Evolutionary conservation across 1,284 basidiomycete genomes (phyloP).

Genomic region (Moesziomyces globuligerus): DNA sequence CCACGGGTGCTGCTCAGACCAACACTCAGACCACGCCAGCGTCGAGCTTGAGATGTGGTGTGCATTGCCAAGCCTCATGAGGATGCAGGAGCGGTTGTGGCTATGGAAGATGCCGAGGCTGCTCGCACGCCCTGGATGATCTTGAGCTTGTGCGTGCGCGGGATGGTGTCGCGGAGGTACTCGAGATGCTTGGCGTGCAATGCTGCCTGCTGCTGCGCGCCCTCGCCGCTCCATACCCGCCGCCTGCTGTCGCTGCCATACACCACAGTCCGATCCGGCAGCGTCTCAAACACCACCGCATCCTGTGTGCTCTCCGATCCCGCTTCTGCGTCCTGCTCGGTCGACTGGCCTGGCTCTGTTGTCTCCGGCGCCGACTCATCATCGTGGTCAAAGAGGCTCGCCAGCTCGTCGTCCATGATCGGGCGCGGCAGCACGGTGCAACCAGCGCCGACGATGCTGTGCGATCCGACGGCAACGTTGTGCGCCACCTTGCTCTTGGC

Average conservation of each 20-base stretch:
- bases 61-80: not conserved
- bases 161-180: slow-evolving; percentile 77
- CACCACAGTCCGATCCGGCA: slow-evolving; percentile 86
- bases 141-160: slow-evolving; percentile 52
- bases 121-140: slow-evolving; percentile 44
- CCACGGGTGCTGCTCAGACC: too few species aligned
- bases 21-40: too few species aligned
- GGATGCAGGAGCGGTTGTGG: slow-evolving; percentile 1
- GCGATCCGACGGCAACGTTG: slow-evolving; percentile 78
- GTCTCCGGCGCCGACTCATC: not conserved
- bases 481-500: slow-evolving; percentile 81
- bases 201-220: slow-evolving; percentile 82
- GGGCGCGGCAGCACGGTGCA: slow-evolving; percentile 68
- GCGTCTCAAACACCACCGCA: slow-evolving; percentile 68
- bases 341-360: not conserved
- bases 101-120: slow-evolving; percentile 4
- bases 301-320: not conserved
- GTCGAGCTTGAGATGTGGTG: too few species aligned
- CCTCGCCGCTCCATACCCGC: slow-evolving; percentile 84
- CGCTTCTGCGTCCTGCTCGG: not conserved
- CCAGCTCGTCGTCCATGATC: slow-evolving; percentile 17
- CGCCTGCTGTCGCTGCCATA: slow-evolving; percentile 80
- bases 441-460: slow-evolving; percentile 82
- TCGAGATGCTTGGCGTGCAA: slow-evolving; percentile 86
- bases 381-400: slow-evolving; percentile 17